Evolutionary conservation across 495 filamentous ascomycete genomes (phyloP), one percentile per base, ranked within the genome.

Genomic region (Tuber aestivum): DNA sequence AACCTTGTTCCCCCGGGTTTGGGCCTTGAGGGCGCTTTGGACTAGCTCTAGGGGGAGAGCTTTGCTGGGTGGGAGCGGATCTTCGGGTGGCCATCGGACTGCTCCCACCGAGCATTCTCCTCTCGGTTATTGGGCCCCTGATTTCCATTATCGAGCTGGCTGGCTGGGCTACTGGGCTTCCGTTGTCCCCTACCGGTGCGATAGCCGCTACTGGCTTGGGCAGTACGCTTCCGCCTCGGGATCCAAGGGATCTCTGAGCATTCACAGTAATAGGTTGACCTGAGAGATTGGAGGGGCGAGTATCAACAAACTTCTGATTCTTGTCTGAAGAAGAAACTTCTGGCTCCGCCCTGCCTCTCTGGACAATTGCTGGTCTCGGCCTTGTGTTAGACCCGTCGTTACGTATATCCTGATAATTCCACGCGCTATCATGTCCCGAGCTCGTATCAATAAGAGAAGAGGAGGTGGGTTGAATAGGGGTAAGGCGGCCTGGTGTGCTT

Each of bases 371-470:
- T 2, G 56, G 3, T 65, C 56, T 35, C 35, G 56, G 14, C 32
- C 27, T n/a, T 32, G 32, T 2, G 14, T 35, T 27, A 35, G 12
- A 27, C 3, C 12, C 56, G n/a, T 65, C 56, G 32, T 16, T 65
- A 35, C 56, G 56, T 65, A 65, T 65, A 35, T 65, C 56, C 56
- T 65, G 56, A 35, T 65, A 65, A 35, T 65, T 65, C 56, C 56
- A 35, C 27, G 56, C 56, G 6, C 56, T 65, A 16, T 65, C 56
- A 18, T 65, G 56, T 1, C 27, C 27, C 3, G 27, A 65, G 56
- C 56, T 65, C 56, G 27, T 65, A 12, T 65, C 56, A 4, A 65
- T 65, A 35, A 65, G 56, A 35, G 56, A 65, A 18, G 56, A 35
- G 56, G n/a, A 14, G 10, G 56, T 65, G 56, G 27, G 27, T 18